A percentile compares a stretch with the other conserved stretches of the same genome.
Evolutionary conservation across 805 yeast genomes (phyloP).

Genomic region (Yamadazyma takamatsuzukensis): DNA sequence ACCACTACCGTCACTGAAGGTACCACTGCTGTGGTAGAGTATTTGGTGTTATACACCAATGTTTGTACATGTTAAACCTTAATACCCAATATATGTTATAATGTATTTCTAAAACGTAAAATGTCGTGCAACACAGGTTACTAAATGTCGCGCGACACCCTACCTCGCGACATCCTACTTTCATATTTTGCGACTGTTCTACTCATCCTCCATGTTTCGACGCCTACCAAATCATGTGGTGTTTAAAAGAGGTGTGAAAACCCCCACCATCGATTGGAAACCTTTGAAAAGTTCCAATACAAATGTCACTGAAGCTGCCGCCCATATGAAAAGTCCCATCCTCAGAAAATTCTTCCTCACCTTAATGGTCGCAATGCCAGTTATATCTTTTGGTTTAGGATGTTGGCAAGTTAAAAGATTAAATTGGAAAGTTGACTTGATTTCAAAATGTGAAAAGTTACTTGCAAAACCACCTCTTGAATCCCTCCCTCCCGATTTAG

Average conservation of each 20-base stretch:
- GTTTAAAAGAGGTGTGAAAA: slow-evolving; percentile 37
- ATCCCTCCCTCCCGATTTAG: slow-evolving; percentile 58
- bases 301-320: slow-evolving; percentile 35
- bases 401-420: slow-evolving; percentile 89
- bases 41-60: slow-evolving; percentile 19
- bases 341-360: slow-evolving; percentile 41
- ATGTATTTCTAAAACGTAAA: too few species aligned
- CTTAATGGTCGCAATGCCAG: slow-evolving; percentile 70
- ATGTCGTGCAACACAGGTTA: too few species aligned
- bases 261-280: slow-evolving; percentile 81
- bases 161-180: too few species aligned
- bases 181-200: background rate
- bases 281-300: slow-evolving; percentile 55
- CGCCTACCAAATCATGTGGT: slow-evolving; percentile 1
- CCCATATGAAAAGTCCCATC: slow-evolving; percentile 33
- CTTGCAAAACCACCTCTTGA: slow-evolving; percentile 69
- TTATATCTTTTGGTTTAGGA: slow-evolving; percentile 80
- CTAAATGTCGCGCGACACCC: too few species aligned
- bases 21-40: slow-evolving; percentile 20
- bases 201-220: background rate
- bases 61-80: slow-evolving; percentile 12
- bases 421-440: slow-evolving; percentile 82
- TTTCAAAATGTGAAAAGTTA: slow-evolving; percentile 79
- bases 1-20: slow-evolving; percentile 20
- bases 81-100: background rate